phyloP scores from a whole-genome alignment of 352 stramenopile species.

The Phytophthora europaea region DNA sequence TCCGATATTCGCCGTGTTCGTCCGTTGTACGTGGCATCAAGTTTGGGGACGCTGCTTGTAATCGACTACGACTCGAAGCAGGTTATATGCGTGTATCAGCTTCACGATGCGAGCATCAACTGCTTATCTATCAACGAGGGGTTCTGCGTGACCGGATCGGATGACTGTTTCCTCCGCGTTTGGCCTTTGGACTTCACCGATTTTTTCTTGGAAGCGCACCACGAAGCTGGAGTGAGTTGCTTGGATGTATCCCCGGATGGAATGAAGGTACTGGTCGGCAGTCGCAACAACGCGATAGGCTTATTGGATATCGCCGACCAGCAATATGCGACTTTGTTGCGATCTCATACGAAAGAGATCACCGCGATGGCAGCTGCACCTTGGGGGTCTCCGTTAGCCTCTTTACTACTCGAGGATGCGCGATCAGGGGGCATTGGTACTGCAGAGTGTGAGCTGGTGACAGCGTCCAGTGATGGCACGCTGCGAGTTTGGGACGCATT shows the following conservation, averaged over 20 bases:
- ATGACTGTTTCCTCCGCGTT: conserved; percentile 90
- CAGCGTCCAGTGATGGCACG: conserved; percentile 77
- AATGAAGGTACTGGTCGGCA: conserved; percentile 81
- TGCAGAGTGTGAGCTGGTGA: conserved; percentile 57
- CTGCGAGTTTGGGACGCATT: conserved; percentile 85
- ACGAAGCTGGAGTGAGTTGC: conserved; percentile 74
- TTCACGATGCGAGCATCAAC: conserved; percentile 89
- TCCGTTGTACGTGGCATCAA: conserved; percentile 85
- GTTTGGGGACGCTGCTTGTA: conserved; percentile 78
- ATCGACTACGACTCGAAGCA: conserved; percentile 86
- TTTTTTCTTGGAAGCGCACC: conserved; percentile 92
- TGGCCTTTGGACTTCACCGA: conserved; percentile 94
- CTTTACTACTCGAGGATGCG: conserved; percentile 32
- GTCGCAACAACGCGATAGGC: conserved; percentile 80
- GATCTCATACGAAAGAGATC: conserved; percentile 77
- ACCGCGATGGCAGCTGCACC: conserved; percentile 45
- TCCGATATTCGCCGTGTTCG: conserved; percentile 63
- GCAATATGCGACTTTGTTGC: conserved; percentile 82
- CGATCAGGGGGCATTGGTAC: neutral
- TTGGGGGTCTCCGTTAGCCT: conserved; percentile 30
- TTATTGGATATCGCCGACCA: conserved; percentile 88
- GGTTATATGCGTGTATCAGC: conserved; percentile 91
- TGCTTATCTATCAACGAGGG: conserved; percentile 89
- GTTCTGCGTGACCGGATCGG: conserved; percentile 91
- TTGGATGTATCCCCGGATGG: conserved; percentile 85